A percentile compares a stretch with the other conserved stretches of the same genome.
These are phyloP conservation scores for Lippia alba DNA, from an alignment of 305 asterid species.

Conservation along the genomic window DNA sequence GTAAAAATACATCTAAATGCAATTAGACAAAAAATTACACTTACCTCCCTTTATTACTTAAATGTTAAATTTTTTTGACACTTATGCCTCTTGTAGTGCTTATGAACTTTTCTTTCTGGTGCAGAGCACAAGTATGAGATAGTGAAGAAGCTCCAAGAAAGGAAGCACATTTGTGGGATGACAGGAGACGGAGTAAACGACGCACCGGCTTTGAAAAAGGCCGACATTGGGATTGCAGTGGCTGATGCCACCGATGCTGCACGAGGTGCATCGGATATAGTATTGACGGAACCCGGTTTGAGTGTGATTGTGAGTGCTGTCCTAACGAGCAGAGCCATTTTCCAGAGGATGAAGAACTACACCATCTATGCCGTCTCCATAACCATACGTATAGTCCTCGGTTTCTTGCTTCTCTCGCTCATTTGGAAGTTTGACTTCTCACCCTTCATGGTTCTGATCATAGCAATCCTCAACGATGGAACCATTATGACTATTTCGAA, in stretches of 20 bases:
- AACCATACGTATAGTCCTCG: constrained; percentile 61
- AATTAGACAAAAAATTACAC: too few species aligned
- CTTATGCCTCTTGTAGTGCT: background rate
- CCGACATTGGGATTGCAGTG: constrained; percentile 61
- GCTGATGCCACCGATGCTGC: constrained; percentile 72
- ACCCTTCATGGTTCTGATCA: constrained; percentile 66
- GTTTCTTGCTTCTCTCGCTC: constrained; percentile 62
- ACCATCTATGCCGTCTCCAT: constrained; percentile 67
- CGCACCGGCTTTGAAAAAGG: constrained; percentile 61
- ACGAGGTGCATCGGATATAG: constrained; percentile 58
- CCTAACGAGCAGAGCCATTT: constrained; percentile 59
- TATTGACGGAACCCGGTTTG: constrained; percentile 58
- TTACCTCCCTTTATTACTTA: too few species aligned
- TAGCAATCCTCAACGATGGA: constrained; percentile 64
- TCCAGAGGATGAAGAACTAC: constrained; percentile 72
- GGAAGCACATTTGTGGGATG: constrained; percentile 63
- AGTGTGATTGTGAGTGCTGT: constrained; percentile 65
- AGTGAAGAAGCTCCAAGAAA: constrained; percentile 63
- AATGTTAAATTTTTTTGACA: background rate
- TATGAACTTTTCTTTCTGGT: background rate
- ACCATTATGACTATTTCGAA: constrained; percentile 71
- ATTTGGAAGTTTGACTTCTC: constrained; percentile 70
- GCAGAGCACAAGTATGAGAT: constrained; percentile 66
- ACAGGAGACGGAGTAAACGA: constrained; percentile 72
- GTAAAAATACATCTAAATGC: constrained; percentile 22